Percentiles rank a stretch among this genome's conserved stretches.
These are phyloP conservation scores for Ustilago loliicola DNA, from an alignment of 1,284 basidiomycete species.

Conservation along the genomic window DNA sequence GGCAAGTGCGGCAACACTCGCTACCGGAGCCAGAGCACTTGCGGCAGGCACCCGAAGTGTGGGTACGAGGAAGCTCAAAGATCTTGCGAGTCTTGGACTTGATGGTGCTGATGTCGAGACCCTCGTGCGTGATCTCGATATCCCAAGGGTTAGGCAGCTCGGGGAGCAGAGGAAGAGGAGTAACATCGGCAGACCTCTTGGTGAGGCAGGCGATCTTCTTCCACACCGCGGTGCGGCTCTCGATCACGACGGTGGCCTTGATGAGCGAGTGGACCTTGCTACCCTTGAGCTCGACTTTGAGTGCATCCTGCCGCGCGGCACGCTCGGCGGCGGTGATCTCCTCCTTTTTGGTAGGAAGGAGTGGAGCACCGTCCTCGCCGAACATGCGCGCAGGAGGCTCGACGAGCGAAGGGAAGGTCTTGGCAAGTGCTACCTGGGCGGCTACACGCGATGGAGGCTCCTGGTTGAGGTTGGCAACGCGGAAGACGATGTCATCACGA, in stretches of 20 bases:
- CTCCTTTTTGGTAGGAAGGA: constrained; percentile 56
- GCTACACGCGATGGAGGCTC: constrained; percentile 23
- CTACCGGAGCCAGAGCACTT: constrained; percentile 49
- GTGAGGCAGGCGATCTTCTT: constrained; percentile 42
- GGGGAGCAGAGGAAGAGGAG: constrained; percentile 42
- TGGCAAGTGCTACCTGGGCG: constrained; percentile 32
- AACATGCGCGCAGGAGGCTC: constrained; percentile 55
- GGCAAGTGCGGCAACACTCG: constrained; percentile 51
- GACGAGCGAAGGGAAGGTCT: constrained; percentile 40
- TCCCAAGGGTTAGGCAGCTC: constrained; percentile 56
- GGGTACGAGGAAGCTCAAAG: constrained; percentile 52
- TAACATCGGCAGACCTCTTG: constrained; percentile 18
- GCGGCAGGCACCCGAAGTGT: constrained; percentile 38
- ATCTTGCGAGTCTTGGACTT: constrained; percentile 56
- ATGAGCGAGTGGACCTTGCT: constrained; percentile 52
- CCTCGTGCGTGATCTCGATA: constrained; percentile 49
- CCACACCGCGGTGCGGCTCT: constrained; percentile 47
- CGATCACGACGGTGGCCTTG: constrained; percentile 55
- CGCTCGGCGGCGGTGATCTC: constrained; percentile 51
- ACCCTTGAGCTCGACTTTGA: constrained; percentile 47
- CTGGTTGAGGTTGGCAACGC: constrained; percentile 23
- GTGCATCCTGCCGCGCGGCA: constrained; percentile 45
- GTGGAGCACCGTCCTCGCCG: constrained; percentile 47
- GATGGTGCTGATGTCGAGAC: constrained; percentile 49
- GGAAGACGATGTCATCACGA: constrained; percentile 46